Evolutionary conservation across 2,329 filamentous ascomycete genomes (phyloP).

Genomic region (Cladosporium sp.): DNA sequence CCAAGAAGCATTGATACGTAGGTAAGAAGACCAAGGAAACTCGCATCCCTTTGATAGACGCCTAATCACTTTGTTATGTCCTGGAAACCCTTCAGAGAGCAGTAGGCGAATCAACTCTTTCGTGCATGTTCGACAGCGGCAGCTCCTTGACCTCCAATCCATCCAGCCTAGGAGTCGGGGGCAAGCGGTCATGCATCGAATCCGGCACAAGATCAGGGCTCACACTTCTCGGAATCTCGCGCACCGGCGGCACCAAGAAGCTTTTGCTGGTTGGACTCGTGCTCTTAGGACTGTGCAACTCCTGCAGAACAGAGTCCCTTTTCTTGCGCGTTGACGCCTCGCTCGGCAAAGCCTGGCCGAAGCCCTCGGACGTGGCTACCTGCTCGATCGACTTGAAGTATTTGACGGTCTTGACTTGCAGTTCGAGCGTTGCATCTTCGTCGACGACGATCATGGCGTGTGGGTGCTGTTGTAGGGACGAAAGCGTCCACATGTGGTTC

Average conservation of each 20-base stretch:
- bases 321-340: conserved; percentile 28
- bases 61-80: too few relatives aligned
- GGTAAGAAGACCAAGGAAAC: too few relatives aligned
- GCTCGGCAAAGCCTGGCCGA: conserved; percentile 40
- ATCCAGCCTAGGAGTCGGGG: conserved; percentile 18
- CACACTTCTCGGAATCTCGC: conserved; percentile 20
- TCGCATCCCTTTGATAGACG: too few relatives aligned
- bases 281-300: conserved; percentile 29
- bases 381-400: conserved; percentile 49
- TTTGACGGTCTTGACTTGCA: conserved; percentile 42
- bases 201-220: conserved; percentile 35
- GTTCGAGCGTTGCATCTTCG: conserved; percentile 58
- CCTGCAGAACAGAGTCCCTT: conserved; percentile 32
- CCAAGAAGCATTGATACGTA: too few relatives aligned
- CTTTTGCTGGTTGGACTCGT: conserved; percentile 17
- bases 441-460: conserved; percentile 80
- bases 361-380: conserved; percentile 41
- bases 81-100: background rate
- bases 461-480: conserved; percentile 72
- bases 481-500: conserved; percentile 89
- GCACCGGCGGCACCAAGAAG: conserved; percentile 21
- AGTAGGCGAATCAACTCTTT: conserved; percentile 20
- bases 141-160: conserved; percentile 28
- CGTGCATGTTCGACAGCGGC: conserved; percentile 29
- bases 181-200: conserved; percentile 31